phyloP scores from a whole-genome alignment of 2,329 filamentous ascomycete species.

The Hysterium pulicare region DNA sequence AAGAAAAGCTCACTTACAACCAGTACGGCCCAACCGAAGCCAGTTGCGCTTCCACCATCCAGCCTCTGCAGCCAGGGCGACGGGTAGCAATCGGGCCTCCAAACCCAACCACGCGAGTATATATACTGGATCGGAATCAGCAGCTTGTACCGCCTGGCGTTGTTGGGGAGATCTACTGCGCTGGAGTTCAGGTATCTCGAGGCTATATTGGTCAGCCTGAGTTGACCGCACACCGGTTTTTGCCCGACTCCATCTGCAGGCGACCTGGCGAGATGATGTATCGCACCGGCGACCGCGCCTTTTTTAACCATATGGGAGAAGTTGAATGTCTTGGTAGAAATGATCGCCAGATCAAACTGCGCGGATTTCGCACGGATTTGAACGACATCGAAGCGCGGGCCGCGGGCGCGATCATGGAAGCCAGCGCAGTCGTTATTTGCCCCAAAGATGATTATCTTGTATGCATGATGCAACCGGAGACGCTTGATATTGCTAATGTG shows the following conservation, averaged over 20 bases:
- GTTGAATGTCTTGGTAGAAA: conserved; percentile 40
- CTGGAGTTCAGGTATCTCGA: conserved; percentile 42
- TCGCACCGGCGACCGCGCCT: conserved; percentile 43
- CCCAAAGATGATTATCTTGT: conserved; percentile 22
- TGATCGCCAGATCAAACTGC: conserved; percentile 42
- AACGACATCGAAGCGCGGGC: conserved; percentile 37
- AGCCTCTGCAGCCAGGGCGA: conserved; percentile 17
- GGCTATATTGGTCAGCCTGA: conserved; percentile 41
- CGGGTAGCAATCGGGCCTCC: conserved; percentile 39
- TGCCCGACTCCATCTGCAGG: conserved; percentile 24
- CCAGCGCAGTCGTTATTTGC: conserved; percentile 22
- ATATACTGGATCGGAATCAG: conserved; percentile 40
- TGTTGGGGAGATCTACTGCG: conserved; percentile 42
- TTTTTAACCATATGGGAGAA: conserved; percentile 34
- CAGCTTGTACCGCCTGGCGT: conserved; percentile 31
- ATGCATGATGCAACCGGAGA: conserved; percentile 22
- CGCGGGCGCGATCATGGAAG: conserved; percentile 6
- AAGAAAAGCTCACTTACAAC: conserved; percentile 34
- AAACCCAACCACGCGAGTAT: conserved; percentile 36
- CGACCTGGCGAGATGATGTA: conserved; percentile 33
- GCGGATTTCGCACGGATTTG: conserved; percentile 40
- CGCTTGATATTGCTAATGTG: conserved; percentile 8
- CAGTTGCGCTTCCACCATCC: conserved; percentile 39
- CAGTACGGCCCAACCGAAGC: conserved; percentile 46
- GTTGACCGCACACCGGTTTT: conserved; percentile 28